Conservation (phyloP, 2,329 filamentous ascomycete species). For the Trichophyton simii region DNA sequence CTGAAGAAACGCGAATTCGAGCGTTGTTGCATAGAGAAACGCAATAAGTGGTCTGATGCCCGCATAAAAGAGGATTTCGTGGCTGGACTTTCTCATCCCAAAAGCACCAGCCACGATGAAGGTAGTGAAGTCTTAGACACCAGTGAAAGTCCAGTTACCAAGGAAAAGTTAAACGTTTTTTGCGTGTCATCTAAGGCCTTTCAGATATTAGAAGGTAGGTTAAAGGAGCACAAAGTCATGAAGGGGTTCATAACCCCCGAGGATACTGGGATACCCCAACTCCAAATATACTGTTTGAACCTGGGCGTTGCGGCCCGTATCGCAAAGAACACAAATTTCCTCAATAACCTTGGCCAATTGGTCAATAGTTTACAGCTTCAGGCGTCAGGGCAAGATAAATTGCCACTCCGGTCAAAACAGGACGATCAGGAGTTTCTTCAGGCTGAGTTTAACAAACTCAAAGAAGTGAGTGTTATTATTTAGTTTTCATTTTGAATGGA, state of each 20-base stretch:
- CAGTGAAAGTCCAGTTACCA: slow-evolving; percentile 45
- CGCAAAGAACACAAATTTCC: slow-evolving; percentile 36
- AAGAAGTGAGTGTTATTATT: neutral
- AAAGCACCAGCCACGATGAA: slow-evolving; percentile 36
- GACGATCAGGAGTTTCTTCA: slow-evolving; percentile 30
- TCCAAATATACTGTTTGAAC: slow-evolving; percentile 47
- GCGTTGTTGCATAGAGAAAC: slow-evolving; percentile 37
- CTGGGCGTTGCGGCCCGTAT: slow-evolving; percentile 42
- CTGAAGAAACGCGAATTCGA: slow-evolving; percentile 14
- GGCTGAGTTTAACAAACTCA: slow-evolving; percentile 10
- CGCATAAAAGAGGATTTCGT: slow-evolving; percentile 49
- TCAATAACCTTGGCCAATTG: slow-evolving; percentile 40
- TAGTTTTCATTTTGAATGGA: neutral
- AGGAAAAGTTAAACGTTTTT: slow-evolving; percentile 47
- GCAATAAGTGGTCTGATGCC: slow-evolving; percentile 44
- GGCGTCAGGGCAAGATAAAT: slow-evolving; percentile 15
- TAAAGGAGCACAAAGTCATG: slow-evolving; percentile 41
- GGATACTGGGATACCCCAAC: slow-evolving; percentile 48
- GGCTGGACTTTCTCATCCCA: slow-evolving; percentile 47
- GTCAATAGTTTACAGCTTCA: slow-evolving; percentile 41
- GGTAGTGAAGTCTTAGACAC: slow-evolving; percentile 25
- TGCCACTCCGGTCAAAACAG: slow-evolving; percentile 30
- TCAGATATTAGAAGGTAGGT: slow-evolving; percentile 46
- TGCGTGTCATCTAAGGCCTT: slow-evolving; percentile 52
- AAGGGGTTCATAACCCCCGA: slow-evolving; percentile 41